These are phyloP conservation scores for Hygrocybe coccinea DNA, from an alignment of 768 basidiomycete genomes.

Conservation along the genomic window DNA sequence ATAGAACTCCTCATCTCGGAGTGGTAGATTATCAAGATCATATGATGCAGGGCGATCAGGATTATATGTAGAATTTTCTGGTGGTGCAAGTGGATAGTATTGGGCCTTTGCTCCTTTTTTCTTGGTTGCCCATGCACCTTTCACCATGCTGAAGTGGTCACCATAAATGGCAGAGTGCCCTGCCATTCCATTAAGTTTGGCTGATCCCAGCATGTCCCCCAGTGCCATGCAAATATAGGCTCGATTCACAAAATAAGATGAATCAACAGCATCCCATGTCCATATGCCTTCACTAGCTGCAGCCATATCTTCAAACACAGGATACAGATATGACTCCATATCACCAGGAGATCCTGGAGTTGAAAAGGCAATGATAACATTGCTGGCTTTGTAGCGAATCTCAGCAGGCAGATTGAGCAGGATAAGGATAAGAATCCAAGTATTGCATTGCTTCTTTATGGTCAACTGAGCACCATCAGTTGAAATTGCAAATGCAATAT, in stretches of 20 bases:
- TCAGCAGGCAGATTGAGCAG: conserved; percentile 21
- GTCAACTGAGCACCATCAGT: conserved; percentile 31
- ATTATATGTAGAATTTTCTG: conserved; percentile 21
- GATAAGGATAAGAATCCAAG: conserved; percentile 21
- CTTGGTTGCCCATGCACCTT: conserved; percentile 21
- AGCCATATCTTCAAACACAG: conserved; percentile 27
- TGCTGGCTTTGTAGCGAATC: conserved; percentile 16
- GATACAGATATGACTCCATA: conserved; percentile 24
- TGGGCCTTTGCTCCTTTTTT: conserved; percentile 20
- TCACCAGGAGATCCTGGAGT: conserved; percentile 26
- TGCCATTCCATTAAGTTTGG: conserved; percentile 29
- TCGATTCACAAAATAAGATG: conserved; percentile 19
- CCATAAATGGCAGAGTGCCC: conserved; percentile 28
- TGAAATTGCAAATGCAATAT: conserved; percentile 22
- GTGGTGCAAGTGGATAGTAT: conserved; percentile 26
- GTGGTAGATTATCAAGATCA: conserved; percentile 21
- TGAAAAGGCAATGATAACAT: conserved; percentile 22
- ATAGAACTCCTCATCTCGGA: conserved; percentile 20
- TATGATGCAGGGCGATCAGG: conserved; percentile 18
- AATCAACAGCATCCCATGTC: conserved; percentile 31
- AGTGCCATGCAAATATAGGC: conserved; percentile 17
- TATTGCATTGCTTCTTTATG: conserved; percentile 31
- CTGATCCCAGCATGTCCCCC: conserved; percentile 33
- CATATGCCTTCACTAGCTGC: conserved; percentile 26
- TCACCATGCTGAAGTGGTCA: conserved; percentile 25